These are phyloP conservation scores for Fraxinus excelsior DNA, from an alignment of 257 asterid species.

Conservation along the genomic window DNA sequence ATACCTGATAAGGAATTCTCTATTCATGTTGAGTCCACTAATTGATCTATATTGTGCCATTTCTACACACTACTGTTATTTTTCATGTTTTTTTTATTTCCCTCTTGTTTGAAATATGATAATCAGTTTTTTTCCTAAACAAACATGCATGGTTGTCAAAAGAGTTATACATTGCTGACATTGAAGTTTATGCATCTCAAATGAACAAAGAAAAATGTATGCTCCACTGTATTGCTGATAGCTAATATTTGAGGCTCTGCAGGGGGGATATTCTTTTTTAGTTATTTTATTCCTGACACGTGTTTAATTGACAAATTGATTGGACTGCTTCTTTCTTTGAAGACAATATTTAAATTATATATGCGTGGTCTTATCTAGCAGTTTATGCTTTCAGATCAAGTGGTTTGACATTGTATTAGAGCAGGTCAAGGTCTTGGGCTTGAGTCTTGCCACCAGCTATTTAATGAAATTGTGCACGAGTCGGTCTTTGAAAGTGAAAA, in stretches of 20 bases:
- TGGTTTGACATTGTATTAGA: not conserved
- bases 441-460: not conserved
- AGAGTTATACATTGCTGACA: not conserved
- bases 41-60: not conserved
- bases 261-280: not conserved
- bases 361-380: not conserved
- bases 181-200: slow-evolving; percentile 1
- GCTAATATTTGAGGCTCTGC: slow-evolving; percentile 3
- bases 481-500: not conserved
- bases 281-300: not conserved
- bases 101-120: slow-evolving; percentile 8
- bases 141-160: not conserved
- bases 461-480: not conserved
- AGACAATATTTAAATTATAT: not conserved
- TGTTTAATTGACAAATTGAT: not conserved
- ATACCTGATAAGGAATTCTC: not conserved
- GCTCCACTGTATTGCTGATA: not conserved
- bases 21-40: not conserved
- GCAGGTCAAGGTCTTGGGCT: not conserved
- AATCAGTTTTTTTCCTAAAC: slow-evolving; percentile 11
- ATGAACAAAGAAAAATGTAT: slow-evolving; percentile 7
- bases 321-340: not conserved
- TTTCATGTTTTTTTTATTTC: not conserved
- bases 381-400: not conserved
- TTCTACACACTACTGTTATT: not conserved